Conservation (phyloP, 352 stramenopile species). For the Phytophthora pistaciae region DNA sequence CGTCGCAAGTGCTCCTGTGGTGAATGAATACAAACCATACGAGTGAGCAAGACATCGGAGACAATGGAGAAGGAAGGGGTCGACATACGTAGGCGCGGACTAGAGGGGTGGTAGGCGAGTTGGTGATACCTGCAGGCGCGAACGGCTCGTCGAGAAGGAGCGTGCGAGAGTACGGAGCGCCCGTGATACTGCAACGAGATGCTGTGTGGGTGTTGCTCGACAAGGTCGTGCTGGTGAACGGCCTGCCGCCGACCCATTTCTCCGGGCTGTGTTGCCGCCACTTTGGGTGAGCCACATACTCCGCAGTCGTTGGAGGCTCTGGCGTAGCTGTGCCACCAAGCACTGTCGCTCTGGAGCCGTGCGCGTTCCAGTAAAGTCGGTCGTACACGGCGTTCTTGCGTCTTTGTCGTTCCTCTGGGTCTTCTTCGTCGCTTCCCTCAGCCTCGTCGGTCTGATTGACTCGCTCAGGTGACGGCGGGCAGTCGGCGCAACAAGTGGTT, state of each 20-base stretch:
- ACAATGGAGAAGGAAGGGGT: neutral
- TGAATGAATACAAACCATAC: neutral
- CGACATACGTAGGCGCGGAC: constrained; percentile 30
- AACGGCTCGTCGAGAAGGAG: constrained; percentile 60
- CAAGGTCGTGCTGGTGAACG: constrained; percentile 60
- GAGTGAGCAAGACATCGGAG: neutral
- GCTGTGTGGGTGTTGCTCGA: constrained; percentile 61
- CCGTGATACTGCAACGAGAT: constrained; percentile 55
- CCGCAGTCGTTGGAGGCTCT: constrained; percentile 50
- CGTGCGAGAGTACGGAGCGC: constrained; percentile 40
- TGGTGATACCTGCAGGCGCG: constrained; percentile 25
- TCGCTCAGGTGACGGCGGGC: constrained; percentile 32
- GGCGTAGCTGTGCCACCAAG: constrained; percentile 26
- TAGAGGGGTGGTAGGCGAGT: constrained; percentile 24
- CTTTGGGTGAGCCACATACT: constrained; percentile 65
- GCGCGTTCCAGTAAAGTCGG: constrained; percentile 38
- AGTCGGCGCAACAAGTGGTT: constrained; percentile 36
- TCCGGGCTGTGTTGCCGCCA: constrained; percentile 62
- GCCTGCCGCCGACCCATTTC: constrained; percentile 57
- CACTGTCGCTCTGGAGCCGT: constrained; percentile 27
- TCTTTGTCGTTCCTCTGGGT: constrained; percentile 13
- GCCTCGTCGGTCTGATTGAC: constrained; percentile 28
- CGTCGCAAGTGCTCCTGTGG: constrained; percentile 55
- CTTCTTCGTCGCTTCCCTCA: constrained; percentile 24
- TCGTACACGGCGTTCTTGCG: constrained; percentile 35